Base-by-base conservation (phyloP, 768 basidiomycete genomes). In the Tricholoma hemisulphureum region DNA sequence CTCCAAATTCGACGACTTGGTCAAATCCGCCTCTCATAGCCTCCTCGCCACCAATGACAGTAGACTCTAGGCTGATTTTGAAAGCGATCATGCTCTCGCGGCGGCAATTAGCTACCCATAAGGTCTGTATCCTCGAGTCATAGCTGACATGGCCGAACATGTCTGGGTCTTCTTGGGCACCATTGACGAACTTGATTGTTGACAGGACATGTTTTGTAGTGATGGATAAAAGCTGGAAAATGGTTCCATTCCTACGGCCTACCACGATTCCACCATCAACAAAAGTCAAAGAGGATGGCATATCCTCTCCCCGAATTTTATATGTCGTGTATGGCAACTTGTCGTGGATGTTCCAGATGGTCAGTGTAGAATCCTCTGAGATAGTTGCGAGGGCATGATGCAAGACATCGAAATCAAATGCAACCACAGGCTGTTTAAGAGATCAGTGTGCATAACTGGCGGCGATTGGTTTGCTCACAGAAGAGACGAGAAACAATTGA, bases 91-190 rank as follows among this genome's bases (percentile, higher is more conserved):
- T 79, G 70, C 91, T 93, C 58, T 92, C 89, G 21, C 92, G 83
- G 45, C 89, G 84, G 70, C 84, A 90, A 68, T 93, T 93, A 53
- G 92, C 92, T 18, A 93, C 80, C 92, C 92, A 94, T 28, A 94
- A 77, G 0, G 90, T 93, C 73, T 89, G 89, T 58, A 93, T 93
- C 45, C 89, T 78, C 0, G 89, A 80, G 73, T 94, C 92, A 67
- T 94, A 94, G 65, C 83, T 87, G 62, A 88, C 84, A 65, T 94
- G 92, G 13, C 92, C 90, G 69, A 92, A 94, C 89, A 94, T 93
- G 8, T 91, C 90, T 14, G 77, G 77, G 65, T 93, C 91, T 39
- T 93, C 91, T 58, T 80, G 81, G 49, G 59, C 69, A 20, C 84
- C 85, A 61, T 86, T 89, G 65, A 88, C 75, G 66, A 94, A 94